Conservation (phyloP, 192 early-diverging fungal genomes). For the Umbelopsis ramanniana region DNA sequence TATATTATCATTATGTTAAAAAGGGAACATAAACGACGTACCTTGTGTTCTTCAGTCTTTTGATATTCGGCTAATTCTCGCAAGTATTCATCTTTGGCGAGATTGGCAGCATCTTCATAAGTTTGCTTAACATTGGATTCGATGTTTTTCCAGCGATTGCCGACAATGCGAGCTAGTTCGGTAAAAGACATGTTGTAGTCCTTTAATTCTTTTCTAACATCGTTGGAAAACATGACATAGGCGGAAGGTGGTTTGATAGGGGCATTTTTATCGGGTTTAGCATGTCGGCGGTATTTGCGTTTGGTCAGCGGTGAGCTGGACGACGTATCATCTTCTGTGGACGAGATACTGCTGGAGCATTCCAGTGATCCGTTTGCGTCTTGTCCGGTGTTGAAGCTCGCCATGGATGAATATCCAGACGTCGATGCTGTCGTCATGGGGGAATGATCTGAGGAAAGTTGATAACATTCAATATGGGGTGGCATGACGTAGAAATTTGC, state of each 20-base stretch:
- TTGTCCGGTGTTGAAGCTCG: not conserved
- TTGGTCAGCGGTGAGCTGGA: conserved; percentile 33
- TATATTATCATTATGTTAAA: too few relatives aligned
- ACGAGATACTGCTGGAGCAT: conserved; percentile 34
- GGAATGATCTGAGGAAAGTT: not conserved
- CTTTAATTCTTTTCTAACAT: conserved; percentile 45
- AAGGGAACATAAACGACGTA: not conserved
- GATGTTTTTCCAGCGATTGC: conserved; percentile 52
- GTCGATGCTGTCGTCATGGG: not conserved
- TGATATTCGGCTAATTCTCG: conserved; percentile 38
- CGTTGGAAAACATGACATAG: conserved; percentile 54
- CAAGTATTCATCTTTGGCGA: conserved; percentile 39
- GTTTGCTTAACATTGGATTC: conserved; percentile 32
- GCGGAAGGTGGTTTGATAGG: conserved; percentile 53
- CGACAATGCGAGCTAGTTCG: conserved; percentile 51
- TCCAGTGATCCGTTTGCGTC: not conserved
- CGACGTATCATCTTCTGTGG: conserved; percentile 37
- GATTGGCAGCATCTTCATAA: conserved; percentile 35
- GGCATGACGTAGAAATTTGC: not conserved
- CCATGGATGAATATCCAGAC: conserved; percentile 7
- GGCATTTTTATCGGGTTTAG: conserved; percentile 51
- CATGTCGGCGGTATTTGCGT: conserved; percentile 50
- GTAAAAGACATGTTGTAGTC: conserved; percentile 45
- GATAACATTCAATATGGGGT: not conserved
- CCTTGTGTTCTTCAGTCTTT: conserved; percentile 41